Evolutionary conservation across 139 green algal genomes (phyloP), one percentile per base, ranked within the genome.

Genomic region (Zygnema circumcarinatum): DNA sequence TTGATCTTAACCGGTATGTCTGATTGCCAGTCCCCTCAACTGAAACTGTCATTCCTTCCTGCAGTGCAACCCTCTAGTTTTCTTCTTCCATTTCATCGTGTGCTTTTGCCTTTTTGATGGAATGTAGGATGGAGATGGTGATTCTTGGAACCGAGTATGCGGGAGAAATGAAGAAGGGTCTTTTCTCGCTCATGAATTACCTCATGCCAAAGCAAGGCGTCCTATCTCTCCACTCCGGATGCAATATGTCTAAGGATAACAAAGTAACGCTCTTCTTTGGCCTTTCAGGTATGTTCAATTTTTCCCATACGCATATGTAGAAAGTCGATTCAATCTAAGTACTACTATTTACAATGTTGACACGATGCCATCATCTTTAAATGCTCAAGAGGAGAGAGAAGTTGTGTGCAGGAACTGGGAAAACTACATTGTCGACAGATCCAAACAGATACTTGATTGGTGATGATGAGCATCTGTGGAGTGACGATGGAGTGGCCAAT

Each of bases 151-250:
- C 95, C 0, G 87, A 96, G 82, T 99, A 92, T 40, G 72, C 88
- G 3, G 96, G 96, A 1, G 96, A 98, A 91, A 98, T 98, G 95
- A 98, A 98, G 93, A 98, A 98, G 92, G 95, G 94, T n/a, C 84
- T 98, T 36, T 95, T 96, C 87, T 91, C 92, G 16, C 79, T 96
- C 31, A 96, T 98, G 93, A 95, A 98, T 90, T 98, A 98, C 92
- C 90, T 96, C 31, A 96, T 98, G 94, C 96, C 96, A 74, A 94
- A 94, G 16, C 88, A 39, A 21, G 41, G 79, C 88, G 94, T 97
- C 42, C 92, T 98, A 41, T 96, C 95, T 1, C 93, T 98, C 80
- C 96, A 98, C 92, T 95, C 92, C 39, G 38, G 84, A 33, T 67
- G 54, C 76, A 98, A 97, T 87, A 86, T 97, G 68, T 95, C 94